These are phyloP conservation scores for Aspergillus tubingensis DNA, from an alignment of 2,329 filamentous ascomycete genomes.

Conservation along the genomic window DNA sequence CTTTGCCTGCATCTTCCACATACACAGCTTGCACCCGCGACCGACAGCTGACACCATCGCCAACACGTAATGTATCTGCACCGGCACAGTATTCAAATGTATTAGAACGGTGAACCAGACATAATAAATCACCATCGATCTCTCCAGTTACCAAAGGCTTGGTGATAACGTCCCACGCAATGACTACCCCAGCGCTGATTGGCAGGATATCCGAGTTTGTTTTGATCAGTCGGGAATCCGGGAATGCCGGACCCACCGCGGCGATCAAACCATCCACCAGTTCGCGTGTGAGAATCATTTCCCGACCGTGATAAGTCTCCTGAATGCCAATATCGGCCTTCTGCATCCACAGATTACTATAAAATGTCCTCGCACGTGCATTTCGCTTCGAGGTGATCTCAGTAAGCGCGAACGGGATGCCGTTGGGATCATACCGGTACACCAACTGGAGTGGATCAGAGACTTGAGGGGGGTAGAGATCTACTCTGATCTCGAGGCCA, in stretches of 20 bases:
- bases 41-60: constrained; percentile 16
- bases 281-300: constrained; percentile 18
- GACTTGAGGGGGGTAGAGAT: constrained; percentile 8
- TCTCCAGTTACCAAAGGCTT: constrained; percentile 12
- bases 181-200: constrained; percentile 16
- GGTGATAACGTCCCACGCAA: constrained; percentile 20
- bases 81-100: constrained; percentile 13
- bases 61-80: constrained; percentile 11
- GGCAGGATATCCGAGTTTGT: constrained; percentile 12
- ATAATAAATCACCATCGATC: constrained; percentile 18
- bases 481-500: constrained; percentile 12
- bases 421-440: constrained; percentile 87
- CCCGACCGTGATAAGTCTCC: constrained; percentile 74
- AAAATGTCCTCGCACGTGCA: constrained; percentile 95
- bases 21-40: constrained; percentile 17
- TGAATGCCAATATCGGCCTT: constrained; percentile 68
- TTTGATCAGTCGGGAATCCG: constrained; percentile 11
- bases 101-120: constrained; percentile 21
- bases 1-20: constrained; percentile 15
- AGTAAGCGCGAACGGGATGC: constrained; percentile 84
- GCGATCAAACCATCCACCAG: constrained; percentile 67
- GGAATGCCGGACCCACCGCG: constrained; percentile 15
- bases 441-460: constrained; percentile 67
- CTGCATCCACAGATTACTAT: constrained; percentile 88
- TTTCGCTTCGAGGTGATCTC: constrained; percentile 93